A percentile compares a stretch with the other conserved stretches of the same genome.
Conservation (phyloP, 2,329 filamentous ascomycete genomes). For the Taxawa tesnikishii region DNA sequence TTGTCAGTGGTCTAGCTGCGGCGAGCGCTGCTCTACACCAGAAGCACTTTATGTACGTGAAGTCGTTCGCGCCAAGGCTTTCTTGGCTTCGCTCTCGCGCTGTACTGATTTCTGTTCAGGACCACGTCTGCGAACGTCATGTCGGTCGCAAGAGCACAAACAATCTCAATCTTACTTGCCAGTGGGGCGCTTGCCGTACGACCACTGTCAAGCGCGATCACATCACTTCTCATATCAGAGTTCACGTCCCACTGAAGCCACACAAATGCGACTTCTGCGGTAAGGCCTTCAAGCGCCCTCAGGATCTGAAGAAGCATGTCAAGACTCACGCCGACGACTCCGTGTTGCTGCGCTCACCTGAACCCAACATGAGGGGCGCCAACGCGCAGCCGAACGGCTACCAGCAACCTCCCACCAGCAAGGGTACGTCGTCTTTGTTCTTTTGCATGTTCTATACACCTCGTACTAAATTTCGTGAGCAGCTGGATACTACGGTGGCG, state of each 20-base stretch:
- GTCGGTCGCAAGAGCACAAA: conserved; percentile 98
- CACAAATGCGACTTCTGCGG: conserved; percentile 98
- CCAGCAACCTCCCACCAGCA: conserved; percentile 21
- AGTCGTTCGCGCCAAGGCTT: conserved; percentile 1
- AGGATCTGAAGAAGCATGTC: conserved; percentile 98
- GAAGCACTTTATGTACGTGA: conserved; percentile 51
- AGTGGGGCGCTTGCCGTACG: conserved; percentile 92
- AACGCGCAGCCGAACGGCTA: conserved; percentile 16
- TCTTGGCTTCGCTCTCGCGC: conserved; percentile 4
- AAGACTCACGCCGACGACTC: conserved; percentile 98
- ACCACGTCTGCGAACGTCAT: conserved; percentile 96
- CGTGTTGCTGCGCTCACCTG: conserved; percentile 54
- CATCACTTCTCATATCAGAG: conserved; percentile 97
- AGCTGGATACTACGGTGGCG: conserved; percentile 16
- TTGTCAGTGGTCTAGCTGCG: conserved; percentile 52
- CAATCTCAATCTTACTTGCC: conserved; percentile 93
- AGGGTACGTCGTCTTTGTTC: conserved; percentile 9
- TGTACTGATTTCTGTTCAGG: conserved; percentile 43
- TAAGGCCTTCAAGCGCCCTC: conserved; percentile 97
- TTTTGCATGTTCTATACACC: too few species aligned
- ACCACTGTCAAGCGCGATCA: conserved; percentile 98
- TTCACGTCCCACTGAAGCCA: conserved; percentile 96
- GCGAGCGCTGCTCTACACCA: conserved; percentile 44
- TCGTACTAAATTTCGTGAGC: too few species aligned
- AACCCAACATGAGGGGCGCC: conserved; percentile 32